Evolutionary conservation across 164 flowering plant genomes (phyloP), one percentile per base, ranked within the genome.

Genomic region (Aristolochia contorta): DNA sequence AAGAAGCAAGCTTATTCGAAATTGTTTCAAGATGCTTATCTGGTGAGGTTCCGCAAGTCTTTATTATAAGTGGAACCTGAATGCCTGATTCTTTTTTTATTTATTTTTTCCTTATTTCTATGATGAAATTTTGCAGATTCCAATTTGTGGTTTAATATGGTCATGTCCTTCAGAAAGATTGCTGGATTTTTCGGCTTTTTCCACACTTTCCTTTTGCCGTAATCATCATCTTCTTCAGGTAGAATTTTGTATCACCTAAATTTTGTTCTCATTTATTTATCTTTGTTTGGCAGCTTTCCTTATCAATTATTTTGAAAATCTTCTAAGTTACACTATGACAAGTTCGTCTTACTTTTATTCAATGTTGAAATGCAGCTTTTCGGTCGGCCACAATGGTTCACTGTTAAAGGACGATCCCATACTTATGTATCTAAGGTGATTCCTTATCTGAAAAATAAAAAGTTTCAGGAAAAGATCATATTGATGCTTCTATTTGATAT

Each of bases 141-240:
- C 99, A 2, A 64, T 89, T 18, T 93, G 99, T 70, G 86, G 81
- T 63, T 93, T 94, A 47, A 85, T 93, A 52, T 93, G 97, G 99
- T 87, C 97, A 12, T 87, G 89, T 74, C 77, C 97, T 69, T 74
- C 96, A 24, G 89, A 87, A 52, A 82, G 79, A 62, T 92, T 84
- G 45, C 57, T 81, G 81, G 74, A 41, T 74, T 93, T 87, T 58
- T 87, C 99, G 37, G 97, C 97, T 22, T 87, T 70, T 73, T 85
- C 89, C 3, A 78, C 90, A 61, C 92, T 93, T 65, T 84, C 99
- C n/a, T 89, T 90, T 74, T 90, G 96, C 67, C 91, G 85, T 22
- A 93, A 87, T 60, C 97, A 93, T 75, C 94, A 88, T 72, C 66
- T 89, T 47, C 91, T 93, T 72, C 97, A 89, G 98, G 98, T 92